phyloP scores from a whole-genome alignment of 2,329 filamentous ascomycete species.

The Botrytis elliptica region DNA sequence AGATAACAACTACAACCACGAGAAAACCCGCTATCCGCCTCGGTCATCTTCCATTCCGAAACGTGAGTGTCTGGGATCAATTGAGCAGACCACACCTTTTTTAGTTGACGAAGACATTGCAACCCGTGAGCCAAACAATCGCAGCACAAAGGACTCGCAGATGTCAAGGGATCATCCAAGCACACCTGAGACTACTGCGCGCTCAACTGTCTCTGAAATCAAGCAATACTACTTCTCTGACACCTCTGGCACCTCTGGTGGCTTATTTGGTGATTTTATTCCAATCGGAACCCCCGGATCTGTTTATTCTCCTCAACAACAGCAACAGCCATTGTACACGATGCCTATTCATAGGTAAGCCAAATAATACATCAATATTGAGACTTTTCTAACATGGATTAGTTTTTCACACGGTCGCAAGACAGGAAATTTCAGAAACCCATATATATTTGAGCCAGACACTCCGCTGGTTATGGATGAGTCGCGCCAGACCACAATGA shows the following conservation, averaged over 20 bases:
- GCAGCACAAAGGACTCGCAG: not conserved
- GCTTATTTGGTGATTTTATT: constrained; percentile 16
- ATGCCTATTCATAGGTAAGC: constrained; percentile 5
- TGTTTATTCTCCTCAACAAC: constrained; percentile 10
- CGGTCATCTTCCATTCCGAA: constrained; percentile 16
- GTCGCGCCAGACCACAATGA: constrained; percentile 30
- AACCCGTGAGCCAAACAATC: not conserved
- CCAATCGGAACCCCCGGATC: constrained; percentile 15
- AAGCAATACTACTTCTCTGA: constrained; percentile 17
- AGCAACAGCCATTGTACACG: not conserved
- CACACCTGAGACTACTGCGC: not conserved
- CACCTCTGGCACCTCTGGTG: not conserved
- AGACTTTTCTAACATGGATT: not conserved
- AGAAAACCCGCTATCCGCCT: constrained; percentile 16
- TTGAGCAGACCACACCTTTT: not conserved
- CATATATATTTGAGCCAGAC: constrained; percentile 34
- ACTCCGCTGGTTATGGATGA: constrained; percentile 26
- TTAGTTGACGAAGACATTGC: not conserved
- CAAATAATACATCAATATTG: not conserved
- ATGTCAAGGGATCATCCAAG: not conserved
- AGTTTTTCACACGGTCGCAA: constrained; percentile 10
- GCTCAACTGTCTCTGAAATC: constrained; percentile 16
- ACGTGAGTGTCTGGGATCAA: not conserved
- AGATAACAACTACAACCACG: constrained; percentile 15
- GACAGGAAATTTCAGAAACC: constrained; percentile 20